Evolutionary conservation across 176 grass and related monocot species (phyloP), one percentile per base, ranked within the genome.

Genomic region (Juncus inflexus): DNA sequence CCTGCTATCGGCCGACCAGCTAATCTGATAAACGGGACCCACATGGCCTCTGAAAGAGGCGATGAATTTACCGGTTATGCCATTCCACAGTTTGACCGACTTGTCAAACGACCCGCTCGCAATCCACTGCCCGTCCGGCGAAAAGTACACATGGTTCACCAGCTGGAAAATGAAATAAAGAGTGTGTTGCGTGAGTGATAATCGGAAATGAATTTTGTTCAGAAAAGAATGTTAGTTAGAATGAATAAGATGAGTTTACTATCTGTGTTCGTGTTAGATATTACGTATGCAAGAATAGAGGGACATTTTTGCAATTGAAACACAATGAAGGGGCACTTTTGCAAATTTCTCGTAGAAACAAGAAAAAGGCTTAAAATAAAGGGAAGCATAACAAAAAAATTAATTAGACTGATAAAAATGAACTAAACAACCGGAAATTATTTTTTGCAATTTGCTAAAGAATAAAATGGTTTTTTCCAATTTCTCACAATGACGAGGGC

Each of bases 71-170:
- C 94, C 94, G 5, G 88, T 89, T 70, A 92, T 89, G 39, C 94
- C 94, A 12, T 99, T 99, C 94, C 94, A 99, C 51, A 99, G 77
- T 67, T 99, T 92, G 12, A 99, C 85, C 49, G 85, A 99, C 72
- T 92, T 99, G 65, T 92, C 94, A 84, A 97, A 99, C 38, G 94
- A 97, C 52, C 87, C 94, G 74, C 94, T 97, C 56, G 88, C 94
- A 74, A 97, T 65, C 94, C 94, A 97, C 66, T 92, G 94, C 9
- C 94, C 94, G 65, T 99, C 94, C 63, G 94, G 94, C 45, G 94
- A 99, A 85, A 99, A 99, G 67, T 99, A 99, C 12, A 99, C 94
- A 78, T 99, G 94, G 68, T 97, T 97, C 65, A 97, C 94, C 47
- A 91, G 79, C 94, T 97, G 77, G 28, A 73, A 65, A 79, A 78